A percentile compares a stretch with the other conserved stretches of the same genome.
Conservation (phyloP, 139 green algal genomes). For the Chlamydomonas schloesseri region DNA sequence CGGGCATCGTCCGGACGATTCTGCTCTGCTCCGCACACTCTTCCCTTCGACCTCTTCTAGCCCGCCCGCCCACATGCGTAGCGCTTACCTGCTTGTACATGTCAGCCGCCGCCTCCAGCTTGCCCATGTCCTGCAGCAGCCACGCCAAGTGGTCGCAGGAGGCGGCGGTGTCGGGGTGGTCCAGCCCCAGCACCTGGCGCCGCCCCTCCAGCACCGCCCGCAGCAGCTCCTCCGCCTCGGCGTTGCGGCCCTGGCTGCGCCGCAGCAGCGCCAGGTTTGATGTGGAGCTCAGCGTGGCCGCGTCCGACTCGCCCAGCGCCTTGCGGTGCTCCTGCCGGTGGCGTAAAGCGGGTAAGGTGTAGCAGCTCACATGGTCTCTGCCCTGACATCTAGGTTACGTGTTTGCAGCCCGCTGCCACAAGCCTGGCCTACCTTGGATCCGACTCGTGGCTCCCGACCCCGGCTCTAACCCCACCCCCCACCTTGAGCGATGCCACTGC, state of each 20-base stretch:
- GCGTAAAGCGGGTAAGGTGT: not conserved
- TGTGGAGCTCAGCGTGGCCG: not conserved
- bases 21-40: not conserved
- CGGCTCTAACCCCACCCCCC: not conserved
- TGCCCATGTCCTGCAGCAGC: slow-evolving; percentile 5
- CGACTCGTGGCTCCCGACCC: no score
- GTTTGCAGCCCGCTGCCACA: no score
- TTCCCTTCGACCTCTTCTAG: no score
- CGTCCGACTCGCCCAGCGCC: slow-evolving; percentile 10
- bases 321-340: slow-evolving; percentile 9
- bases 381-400: no score
- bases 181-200: not conserved
- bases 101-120: slow-evolving; percentile 21
- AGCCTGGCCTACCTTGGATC: no score
- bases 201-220: slow-evolving; percentile 33
- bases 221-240: slow-evolving; percentile 27
- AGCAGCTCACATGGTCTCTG: no score
- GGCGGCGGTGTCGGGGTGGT: slow-evolving; percentile 32
- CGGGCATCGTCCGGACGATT: no score
- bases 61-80: no score
- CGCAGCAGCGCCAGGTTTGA: slow-evolving; percentile 40
- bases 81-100: slow-evolving; percentile 24
- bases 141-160: slow-evolving; percentile 35
- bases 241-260: not conserved
- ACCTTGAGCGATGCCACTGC: slow-evolving; percentile 29